Evolutionary conservation across 2,329 filamentous ascomycete genomes (phyloP).

Genomic region (Aspergillus sp.): DNA sequence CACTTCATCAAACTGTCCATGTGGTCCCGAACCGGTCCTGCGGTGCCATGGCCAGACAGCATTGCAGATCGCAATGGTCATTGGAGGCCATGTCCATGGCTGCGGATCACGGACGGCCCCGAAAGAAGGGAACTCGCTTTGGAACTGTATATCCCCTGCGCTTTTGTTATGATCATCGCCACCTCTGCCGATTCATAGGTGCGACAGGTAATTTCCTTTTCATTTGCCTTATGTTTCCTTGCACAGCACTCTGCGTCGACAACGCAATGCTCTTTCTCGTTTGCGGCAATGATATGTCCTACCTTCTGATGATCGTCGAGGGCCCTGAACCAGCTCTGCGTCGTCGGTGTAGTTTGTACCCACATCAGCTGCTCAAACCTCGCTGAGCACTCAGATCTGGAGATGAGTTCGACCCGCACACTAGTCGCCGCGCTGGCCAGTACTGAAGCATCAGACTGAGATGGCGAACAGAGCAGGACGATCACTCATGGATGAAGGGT

Average conservation of each 20-base stretch:
- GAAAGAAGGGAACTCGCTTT: too few relatives aligned
- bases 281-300: background rate
- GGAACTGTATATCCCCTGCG: background rate
- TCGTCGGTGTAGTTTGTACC: background rate
- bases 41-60: too few relatives aligned
- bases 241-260: background rate
- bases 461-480: background rate
- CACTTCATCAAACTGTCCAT: too few relatives aligned
- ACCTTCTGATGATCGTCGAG: background rate
- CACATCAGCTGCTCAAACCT: too few relatives aligned
- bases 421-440: background rate
- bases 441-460: background rate
- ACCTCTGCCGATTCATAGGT: constrained; percentile 1
- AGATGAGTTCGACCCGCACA: background rate
- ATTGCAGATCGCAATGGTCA: too few relatives aligned
- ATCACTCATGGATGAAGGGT: constrained; percentile 4
- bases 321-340: background rate
- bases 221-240: background rate
- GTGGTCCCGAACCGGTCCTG: too few relatives aligned
- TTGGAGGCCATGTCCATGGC: too few relatives aligned
- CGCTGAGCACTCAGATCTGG: background rate
- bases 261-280: background rate
- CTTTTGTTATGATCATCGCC: background rate
- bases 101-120: too few relatives aligned
- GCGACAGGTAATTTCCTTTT: background rate